Evolutionary conservation across 83 land plant species (phyloP).

Genomic region (Picea abies): DNA sequence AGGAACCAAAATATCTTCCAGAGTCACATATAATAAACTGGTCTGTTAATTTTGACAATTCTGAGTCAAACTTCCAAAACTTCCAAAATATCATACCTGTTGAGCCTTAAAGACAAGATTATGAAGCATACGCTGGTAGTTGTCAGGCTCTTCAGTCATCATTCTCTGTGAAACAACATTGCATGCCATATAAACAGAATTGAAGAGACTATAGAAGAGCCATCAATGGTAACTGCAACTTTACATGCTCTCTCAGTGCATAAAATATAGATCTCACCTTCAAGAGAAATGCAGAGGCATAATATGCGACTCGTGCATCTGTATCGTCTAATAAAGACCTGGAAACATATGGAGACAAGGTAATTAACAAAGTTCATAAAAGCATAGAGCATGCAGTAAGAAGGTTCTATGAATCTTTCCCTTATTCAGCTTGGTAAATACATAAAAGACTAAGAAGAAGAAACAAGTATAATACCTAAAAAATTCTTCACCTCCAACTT

Average conservation of each 20-base stretch:
- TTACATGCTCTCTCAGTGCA: neutral
- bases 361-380: neutral
- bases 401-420: neutral
- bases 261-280: conserved; percentile 53
- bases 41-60: neutral
- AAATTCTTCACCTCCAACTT: conserved; percentile 96
- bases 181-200: neutral
- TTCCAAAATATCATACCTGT: conserved; percentile 58
- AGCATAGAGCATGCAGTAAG: neutral
- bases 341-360: conserved; percentile 12
- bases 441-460: neutral
- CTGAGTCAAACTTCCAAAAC: neutral
- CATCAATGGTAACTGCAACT: neutral
- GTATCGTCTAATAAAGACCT: conserved; percentile 94
- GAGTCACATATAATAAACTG: neutral
- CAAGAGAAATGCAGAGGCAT: conserved; percentile 91
- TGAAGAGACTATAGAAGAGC: neutral
- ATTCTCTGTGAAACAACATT: conserved; percentile 64
- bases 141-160: conserved; percentile 97
- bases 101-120: conserved; percentile 92
- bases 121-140: conserved; percentile 92
- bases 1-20: neutral
- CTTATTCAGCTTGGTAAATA: neutral
- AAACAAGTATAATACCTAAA: conserved; percentile 64
- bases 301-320: conserved; percentile 97